These are phyloP conservation scores for Cladosporium cucumerinum DNA, from an alignment of 2,329 filamentous ascomycete genomes.

Conservation along the genomic window DNA sequence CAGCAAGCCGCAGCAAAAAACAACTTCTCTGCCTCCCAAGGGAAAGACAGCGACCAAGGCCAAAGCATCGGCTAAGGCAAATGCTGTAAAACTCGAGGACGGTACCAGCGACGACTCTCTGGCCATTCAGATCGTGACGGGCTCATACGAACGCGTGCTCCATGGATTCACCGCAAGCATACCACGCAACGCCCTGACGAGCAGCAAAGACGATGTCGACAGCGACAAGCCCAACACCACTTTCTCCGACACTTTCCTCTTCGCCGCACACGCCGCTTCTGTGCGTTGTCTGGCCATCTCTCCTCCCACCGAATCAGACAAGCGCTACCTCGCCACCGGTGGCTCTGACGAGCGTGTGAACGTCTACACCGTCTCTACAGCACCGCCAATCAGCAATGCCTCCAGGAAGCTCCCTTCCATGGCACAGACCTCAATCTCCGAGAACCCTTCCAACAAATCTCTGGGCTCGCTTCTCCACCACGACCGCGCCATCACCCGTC, in stretches of 20 bases:
- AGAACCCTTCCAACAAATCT: constrained; percentile 84
- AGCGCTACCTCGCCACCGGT: constrained; percentile 84
- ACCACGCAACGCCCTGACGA: constrained; percentile 31
- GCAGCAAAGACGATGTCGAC: constrained; percentile 18
- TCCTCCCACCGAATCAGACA: constrained; percentile 57
- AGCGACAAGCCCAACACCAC: constrained; percentile 43
- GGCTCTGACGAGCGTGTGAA: constrained; percentile 94
- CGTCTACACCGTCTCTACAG: constrained; percentile 76
- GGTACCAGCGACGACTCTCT: constrained; percentile 21
- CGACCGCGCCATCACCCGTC: constrained; percentile 71
- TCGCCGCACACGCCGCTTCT: constrained; percentile 87
- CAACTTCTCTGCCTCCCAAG: not conserved
- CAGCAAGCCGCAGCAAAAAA: not conserved
- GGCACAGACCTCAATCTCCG: constrained; percentile 68
- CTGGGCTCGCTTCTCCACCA: constrained; percentile 86
- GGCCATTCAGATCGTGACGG: constrained; percentile 82
- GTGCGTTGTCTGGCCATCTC: constrained; percentile 88
- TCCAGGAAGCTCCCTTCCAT: constrained; percentile 55
- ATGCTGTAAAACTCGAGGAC: not conserved
- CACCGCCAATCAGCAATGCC: constrained; percentile 56
- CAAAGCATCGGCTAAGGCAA: not conserved
- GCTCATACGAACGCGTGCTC: constrained; percentile 89
- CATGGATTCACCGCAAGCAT: constrained; percentile 85
- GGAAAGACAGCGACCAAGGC: not conserved
- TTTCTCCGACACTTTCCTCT: constrained; percentile 91